phyloP scores from a whole-genome alignment of 2,329 filamentous ascomycete species.

The Aspergillus melleus region DNA sequence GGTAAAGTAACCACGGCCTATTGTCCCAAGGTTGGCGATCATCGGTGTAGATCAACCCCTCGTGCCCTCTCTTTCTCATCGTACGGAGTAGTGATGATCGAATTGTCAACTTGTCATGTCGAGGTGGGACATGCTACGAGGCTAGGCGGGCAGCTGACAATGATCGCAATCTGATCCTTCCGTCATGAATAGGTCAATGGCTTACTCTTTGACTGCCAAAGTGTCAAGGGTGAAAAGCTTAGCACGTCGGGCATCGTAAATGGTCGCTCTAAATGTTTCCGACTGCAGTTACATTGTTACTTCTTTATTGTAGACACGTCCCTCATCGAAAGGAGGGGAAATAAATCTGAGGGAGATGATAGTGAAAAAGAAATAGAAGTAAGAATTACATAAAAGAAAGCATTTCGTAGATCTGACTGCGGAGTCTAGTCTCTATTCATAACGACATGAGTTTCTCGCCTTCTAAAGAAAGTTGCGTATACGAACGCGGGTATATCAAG shows the following conservation, averaged over 20 bases:
- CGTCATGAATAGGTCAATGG: no score
- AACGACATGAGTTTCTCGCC: background rate
- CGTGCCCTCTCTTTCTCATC: background rate
- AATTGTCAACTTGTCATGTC: background rate
- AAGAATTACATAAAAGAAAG: background rate
- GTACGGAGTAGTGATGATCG: background rate
- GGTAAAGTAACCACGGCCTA: background rate
- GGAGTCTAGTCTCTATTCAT: background rate
- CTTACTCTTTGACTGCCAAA: no score
- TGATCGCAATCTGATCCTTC: no score
- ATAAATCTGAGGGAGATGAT: background rate
- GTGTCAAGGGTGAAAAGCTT: no score
- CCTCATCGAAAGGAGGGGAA: background rate
- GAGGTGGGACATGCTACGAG: background rate
- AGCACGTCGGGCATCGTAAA: no score
- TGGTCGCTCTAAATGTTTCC: no score
- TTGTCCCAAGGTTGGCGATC: conserved; percentile 2
- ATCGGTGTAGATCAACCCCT: conserved; percentile 4
- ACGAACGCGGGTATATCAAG: conserved; percentile 8
- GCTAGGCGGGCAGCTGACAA: no score
- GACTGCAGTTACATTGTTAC: background rate
- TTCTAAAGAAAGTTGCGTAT: background rate
- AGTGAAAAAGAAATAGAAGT: background rate
- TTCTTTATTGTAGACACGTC: background rate
- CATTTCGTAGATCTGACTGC: background rate